phyloP scores from a whole-genome alignment of 2,329 filamentous ascomycete genomes.

The Cladophialophora psammophila region DNA sequence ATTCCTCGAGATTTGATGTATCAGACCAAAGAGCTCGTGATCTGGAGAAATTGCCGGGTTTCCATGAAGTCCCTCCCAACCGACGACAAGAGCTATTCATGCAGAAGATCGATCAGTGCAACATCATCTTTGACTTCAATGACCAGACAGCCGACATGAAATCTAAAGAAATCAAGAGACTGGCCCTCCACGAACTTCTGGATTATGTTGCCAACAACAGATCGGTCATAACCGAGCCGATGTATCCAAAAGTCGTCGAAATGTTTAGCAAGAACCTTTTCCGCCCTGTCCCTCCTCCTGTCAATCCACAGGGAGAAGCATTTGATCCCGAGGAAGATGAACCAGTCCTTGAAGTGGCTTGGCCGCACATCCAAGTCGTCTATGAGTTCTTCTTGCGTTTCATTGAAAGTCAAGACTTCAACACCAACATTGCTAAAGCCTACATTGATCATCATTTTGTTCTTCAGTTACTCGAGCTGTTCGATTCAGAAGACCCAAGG shows the following conservation, averaged over 20 bases:
- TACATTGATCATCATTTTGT: conserved; percentile 99
- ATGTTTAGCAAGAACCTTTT: conserved; percentile 99
- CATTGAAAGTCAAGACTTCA: conserved; percentile 99
- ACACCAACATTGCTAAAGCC: conserved; percentile 98
- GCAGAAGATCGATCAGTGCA: conserved; percentile 99
- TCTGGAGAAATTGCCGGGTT: conserved; percentile 94
- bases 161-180: conserved; percentile 97
- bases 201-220: conserved; percentile 99
- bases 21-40: conserved; percentile 88
- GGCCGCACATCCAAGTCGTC: conserved; percentile 99
- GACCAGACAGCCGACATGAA: conserved; percentile 99
- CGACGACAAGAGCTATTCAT: conserved; percentile 96
- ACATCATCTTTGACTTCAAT: conserved; percentile 99
- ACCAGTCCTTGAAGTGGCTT: conserved; percentile 95
- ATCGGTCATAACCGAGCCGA: conserved; percentile 97
- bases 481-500: conserved; percentile 96
- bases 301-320: conserved; percentile 97
- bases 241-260: conserved; percentile 97
- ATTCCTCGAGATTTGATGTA: conserved; percentile 97
- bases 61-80: conserved; percentile 96
- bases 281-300: conserved; percentile 92
- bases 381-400: conserved; percentile 99
- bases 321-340: conserved; percentile 99
- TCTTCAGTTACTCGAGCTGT: conserved; percentile 90
- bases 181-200: conserved; percentile 92